phyloP scores from a whole-genome alignment of 2,329 filamentous ascomycete genomes.

The Leptodontidium sp. region DNA sequence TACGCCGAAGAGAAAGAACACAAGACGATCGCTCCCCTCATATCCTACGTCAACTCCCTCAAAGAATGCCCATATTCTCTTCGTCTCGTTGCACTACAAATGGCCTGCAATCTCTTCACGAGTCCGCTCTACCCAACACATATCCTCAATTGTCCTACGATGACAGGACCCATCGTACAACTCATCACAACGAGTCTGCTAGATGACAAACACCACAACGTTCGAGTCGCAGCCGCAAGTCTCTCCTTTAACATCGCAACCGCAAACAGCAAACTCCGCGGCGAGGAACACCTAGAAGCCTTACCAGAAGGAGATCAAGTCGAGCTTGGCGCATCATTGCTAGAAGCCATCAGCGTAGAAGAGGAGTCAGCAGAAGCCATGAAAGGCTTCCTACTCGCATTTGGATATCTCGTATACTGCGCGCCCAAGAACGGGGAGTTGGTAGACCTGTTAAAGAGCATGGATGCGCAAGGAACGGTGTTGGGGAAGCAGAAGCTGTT shows the following conservation, averaged over 20 bases:
- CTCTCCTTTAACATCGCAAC: slow-evolving; percentile 84
- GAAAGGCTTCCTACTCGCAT: slow-evolving; percentile 77
- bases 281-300: slow-evolving; percentile 62
- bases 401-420: slow-evolving; percentile 80
- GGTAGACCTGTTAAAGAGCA: slow-evolving; percentile 77
- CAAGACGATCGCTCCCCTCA: slow-evolving; percentile 67
- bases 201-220: slow-evolving; percentile 75
- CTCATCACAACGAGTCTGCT: slow-evolving; percentile 82
- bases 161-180: slow-evolving; percentile 68
- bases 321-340: slow-evolving; percentile 80
- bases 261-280: slow-evolving; percentile 71
- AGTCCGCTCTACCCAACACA: slow-evolving; percentile 74
- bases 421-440: slow-evolving; percentile 75
- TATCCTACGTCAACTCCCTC: slow-evolving; percentile 65
- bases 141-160: slow-evolving; percentile 59
- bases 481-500: slow-evolving; percentile 64
- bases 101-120: slow-evolving; percentile 85
- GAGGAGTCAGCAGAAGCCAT: slow-evolving; percentile 73
- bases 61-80: slow-evolving; percentile 77
- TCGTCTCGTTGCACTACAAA: slow-evolving; percentile 82
- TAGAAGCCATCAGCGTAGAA: slow-evolving; percentile 74
- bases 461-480: slow-evolving; percentile 77
- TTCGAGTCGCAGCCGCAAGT: slow-evolving; percentile 82
- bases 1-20: slow-evolving; percentile 79
- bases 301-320: slow-evolving; percentile 77